Evolutionary conservation across 345 rosid genomes (phyloP).

Genomic region (Citrus trifoliata): DNA sequence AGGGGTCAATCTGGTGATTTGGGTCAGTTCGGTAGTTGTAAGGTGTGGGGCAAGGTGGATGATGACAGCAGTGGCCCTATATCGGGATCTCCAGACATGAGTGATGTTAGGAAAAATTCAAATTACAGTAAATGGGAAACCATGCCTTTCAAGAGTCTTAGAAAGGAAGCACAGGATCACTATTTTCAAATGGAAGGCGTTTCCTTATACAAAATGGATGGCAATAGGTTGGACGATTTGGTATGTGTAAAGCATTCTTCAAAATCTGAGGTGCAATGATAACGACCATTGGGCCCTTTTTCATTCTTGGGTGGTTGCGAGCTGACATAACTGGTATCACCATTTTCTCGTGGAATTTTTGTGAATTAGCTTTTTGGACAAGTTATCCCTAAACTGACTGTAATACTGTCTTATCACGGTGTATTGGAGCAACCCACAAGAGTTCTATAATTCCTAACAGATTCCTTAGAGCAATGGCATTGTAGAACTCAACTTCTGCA

Average conservation of each 20-base stretch:
- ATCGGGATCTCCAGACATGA: constrained; percentile 89
- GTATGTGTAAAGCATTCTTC: constrained; percentile 71
- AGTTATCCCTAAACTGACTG: neutral
- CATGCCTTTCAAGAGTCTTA: constrained; percentile 69
- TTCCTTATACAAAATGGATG: constrained; percentile 94
- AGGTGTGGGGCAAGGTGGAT: constrained; percentile 81
- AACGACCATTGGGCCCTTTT: neutral
- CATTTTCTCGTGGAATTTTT: neutral
- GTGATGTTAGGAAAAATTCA: constrained; percentile 61
- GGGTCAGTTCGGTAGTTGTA: constrained; percentile 85
- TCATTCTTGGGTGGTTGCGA: neutral
- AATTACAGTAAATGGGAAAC: constrained; percentile 90
- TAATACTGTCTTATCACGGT: neutral
- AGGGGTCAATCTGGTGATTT: constrained; percentile 39
- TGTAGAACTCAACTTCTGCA: neutral
- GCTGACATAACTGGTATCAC: neutral
- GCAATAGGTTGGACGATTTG: constrained; percentile 90
- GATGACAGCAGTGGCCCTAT: constrained; percentile 48
- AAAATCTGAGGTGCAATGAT: constrained; percentile 25
- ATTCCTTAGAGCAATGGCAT: neutral
- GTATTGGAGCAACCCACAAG: neutral
- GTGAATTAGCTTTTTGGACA: neutral
- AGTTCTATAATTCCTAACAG: neutral
- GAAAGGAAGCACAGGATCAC: constrained; percentile 89
- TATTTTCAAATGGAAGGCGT: constrained; percentile 67